A percentile compares a stretch with the other conserved stretches of the same genome.
Conservation (phyloP, 2,329 filamentous ascomycete genomes). For the Grosmannia serpens region DNA sequence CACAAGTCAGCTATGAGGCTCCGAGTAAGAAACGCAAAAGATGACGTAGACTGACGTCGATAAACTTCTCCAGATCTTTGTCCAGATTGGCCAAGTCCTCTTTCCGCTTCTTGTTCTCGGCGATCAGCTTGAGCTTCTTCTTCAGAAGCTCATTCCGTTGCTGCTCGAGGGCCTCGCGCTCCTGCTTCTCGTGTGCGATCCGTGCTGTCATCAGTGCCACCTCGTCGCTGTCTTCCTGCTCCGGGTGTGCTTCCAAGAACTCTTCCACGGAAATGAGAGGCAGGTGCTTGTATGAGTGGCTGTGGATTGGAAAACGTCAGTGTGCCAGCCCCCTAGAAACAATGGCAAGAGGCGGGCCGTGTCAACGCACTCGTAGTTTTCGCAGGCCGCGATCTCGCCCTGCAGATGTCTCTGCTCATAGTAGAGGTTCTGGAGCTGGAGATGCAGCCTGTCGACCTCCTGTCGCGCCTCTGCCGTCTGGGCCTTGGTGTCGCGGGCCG, state of each 20-base stretch:
- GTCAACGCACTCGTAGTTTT: slow-evolving; percentile 68
- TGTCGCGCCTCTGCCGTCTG: slow-evolving; percentile 77
- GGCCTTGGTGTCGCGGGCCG: slow-evolving; percentile 75
- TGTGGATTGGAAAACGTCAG: slow-evolving; percentile 20
- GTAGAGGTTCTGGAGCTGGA: slow-evolving; percentile 90
- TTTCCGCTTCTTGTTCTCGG: slow-evolving; percentile 80
- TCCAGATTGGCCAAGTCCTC: slow-evolving; percentile 88
- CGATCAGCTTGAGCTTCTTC: slow-evolving; percentile 49
- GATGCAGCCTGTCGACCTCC: slow-evolving; percentile 81
- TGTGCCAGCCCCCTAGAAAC: not conserved
- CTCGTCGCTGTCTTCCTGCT: slow-evolving; percentile 60
- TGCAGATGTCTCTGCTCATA: slow-evolving; percentile 90
- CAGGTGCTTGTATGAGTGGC: slow-evolving; percentile 78
- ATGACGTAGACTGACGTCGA: slow-evolving; percentile 51
- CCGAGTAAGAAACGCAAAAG: not conserved
- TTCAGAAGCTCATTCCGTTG: slow-evolving; percentile 66
- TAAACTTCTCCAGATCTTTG: slow-evolving; percentile 85
- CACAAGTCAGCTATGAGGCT: not conserved
- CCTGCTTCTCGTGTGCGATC: slow-evolving; percentile 80
- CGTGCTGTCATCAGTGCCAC: slow-evolving; percentile 78
- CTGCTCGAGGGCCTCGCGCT: slow-evolving; percentile 76
- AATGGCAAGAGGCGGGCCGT: not conserved
- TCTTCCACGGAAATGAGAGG: slow-evolving; percentile 76
- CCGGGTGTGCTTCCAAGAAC: slow-evolving; percentile 65
- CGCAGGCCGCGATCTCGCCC: slow-evolving; percentile 81